phyloP scores from a whole-genome alignment of 2,329 filamentous ascomycete species.

The Grosmannia serpens region DNA sequence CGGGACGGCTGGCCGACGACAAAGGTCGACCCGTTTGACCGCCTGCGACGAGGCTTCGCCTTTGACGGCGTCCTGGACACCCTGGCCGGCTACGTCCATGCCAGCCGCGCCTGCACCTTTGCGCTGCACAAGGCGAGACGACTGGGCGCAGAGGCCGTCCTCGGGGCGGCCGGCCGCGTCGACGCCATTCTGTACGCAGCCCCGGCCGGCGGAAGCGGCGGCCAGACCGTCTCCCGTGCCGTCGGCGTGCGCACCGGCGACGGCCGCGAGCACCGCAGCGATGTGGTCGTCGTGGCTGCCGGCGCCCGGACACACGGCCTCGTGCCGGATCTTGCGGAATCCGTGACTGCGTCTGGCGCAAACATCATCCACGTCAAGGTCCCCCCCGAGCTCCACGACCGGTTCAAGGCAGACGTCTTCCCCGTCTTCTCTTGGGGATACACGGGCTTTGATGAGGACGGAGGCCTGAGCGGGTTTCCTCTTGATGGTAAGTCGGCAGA shows the following conservation, averaged over 20 bases:
- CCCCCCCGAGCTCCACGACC: background rate
- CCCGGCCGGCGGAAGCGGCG: background rate
- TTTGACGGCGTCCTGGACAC: conserved; percentile 2
- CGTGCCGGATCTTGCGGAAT: background rate
- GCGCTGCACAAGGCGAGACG: background rate
- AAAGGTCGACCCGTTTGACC: background rate
- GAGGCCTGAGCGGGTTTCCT: background rate
- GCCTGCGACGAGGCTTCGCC: background rate
- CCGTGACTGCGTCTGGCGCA: background rate
- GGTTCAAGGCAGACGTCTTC: background rate
- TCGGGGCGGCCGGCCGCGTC: background rate
- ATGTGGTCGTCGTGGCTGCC: background rate
- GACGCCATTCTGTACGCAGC: background rate
- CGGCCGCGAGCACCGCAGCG: background rate
- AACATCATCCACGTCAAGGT: conserved; percentile 1
- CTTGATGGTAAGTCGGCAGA: background rate
- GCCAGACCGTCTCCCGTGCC: background rate
- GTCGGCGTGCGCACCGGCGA: background rate
- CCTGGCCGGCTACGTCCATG: background rate
- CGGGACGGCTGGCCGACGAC: background rate
- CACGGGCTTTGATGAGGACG: background rate
- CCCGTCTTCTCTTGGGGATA: background rate
- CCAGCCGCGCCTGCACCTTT: background rate
- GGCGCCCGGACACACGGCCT: background rate
- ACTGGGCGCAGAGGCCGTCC: background rate